Conservation (phyloP, 352 stramenopile species). For the Phytopythium cucurbitacearum region DNA sequence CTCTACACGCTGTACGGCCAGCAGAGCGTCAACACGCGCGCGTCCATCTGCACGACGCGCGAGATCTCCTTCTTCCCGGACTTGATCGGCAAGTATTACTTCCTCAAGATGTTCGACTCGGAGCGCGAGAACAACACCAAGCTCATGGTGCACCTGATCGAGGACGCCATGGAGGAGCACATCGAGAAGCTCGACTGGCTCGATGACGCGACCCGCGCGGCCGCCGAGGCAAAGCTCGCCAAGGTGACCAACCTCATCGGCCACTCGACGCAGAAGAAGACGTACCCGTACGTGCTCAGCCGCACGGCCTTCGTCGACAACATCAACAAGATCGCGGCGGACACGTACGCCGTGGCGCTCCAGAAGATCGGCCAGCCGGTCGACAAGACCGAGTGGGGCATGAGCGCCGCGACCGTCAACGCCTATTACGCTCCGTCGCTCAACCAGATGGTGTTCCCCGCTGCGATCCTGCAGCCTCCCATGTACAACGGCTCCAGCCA, state of each 20-base stretch:
- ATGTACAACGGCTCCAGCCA: constrained; percentile 84
- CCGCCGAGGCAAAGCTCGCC: constrained; percentile 81
- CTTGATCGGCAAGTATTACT: constrained; percentile 74
- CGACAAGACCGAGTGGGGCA: constrained; percentile 69
- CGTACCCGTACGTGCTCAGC: constrained; percentile 24
- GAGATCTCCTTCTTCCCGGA: constrained; percentile 22
- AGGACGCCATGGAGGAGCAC: constrained; percentile 67
- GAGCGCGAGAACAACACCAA: constrained; percentile 47
- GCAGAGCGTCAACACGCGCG: constrained; percentile 1
- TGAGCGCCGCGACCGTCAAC: constrained; percentile 90
- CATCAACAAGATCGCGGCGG: constrained; percentile 25
- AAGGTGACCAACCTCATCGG: constrained; percentile 30
- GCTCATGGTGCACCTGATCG: constrained; percentile 76
- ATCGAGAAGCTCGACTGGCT: constrained; percentile 89
- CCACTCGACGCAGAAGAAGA: constrained; percentile 30
- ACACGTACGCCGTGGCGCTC: constrained; percentile 17
- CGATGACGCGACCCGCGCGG: constrained; percentile 64
- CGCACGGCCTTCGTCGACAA: constrained; percentile 46
- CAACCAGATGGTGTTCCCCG: constrained; percentile 93
- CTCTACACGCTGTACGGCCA: constrained; percentile 58
- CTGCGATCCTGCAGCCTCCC: constrained; percentile 90
- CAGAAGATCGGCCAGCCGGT: constrained; percentile 34
- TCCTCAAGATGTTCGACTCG: constrained; percentile 71
- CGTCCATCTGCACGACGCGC: constrained; percentile 32
- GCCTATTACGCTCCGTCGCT: constrained; percentile 61